These are phyloP conservation scores for Porpolomopsis calyptriformis DNA, from an alignment of 768 basidiomycete species.

Conservation along the genomic window DNA sequence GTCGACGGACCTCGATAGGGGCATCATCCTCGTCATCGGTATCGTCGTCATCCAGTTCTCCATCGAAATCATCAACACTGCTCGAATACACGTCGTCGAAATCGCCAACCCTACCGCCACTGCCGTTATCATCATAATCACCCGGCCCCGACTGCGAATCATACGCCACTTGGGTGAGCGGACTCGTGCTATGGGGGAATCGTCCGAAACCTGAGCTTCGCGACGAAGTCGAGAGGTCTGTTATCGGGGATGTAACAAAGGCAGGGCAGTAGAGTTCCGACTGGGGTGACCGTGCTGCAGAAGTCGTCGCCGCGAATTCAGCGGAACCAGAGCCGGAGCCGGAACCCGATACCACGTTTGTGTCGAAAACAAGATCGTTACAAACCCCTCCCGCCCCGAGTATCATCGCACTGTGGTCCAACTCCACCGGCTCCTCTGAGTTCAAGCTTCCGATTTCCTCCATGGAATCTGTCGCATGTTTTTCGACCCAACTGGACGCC, in stretches of 20 bases:
- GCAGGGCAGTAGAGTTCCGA: background rate
- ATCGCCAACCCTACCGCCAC: conserved; percentile 8
- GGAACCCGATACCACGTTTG: background rate
- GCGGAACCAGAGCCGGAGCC: background rate
- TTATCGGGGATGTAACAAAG: background rate
- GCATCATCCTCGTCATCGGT: conserved; percentile 12
- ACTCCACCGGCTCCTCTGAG: conserved; percentile 25
- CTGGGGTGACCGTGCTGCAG: background rate
- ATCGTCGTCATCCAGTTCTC: conserved; percentile 26
- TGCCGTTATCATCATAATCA: conserved; percentile 14
- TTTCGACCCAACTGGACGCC: conserved; percentile 58
- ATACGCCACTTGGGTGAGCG: conserved; percentile 10
- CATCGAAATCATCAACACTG: conserved; percentile 17
- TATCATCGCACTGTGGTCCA: conserved; percentile 34
- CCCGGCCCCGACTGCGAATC: conserved; percentile 36
- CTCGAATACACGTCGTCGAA: conserved; percentile 9
- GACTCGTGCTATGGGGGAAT: conserved; percentile 5
- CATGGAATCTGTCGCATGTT: conserved; percentile 23
- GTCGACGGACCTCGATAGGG: conserved; percentile 5
- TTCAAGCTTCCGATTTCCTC: conserved; percentile 23
- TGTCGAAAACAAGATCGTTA: conserved; percentile 3
- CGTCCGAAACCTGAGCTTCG: background rate
- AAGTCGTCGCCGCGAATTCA: background rate
- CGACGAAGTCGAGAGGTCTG: background rate
- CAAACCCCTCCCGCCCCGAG: conserved; percentile 11